Evolutionary conservation across 2,329 filamentous ascomycete genomes (phyloP).

Genomic region (Aspergillus bombycis): DNA sequence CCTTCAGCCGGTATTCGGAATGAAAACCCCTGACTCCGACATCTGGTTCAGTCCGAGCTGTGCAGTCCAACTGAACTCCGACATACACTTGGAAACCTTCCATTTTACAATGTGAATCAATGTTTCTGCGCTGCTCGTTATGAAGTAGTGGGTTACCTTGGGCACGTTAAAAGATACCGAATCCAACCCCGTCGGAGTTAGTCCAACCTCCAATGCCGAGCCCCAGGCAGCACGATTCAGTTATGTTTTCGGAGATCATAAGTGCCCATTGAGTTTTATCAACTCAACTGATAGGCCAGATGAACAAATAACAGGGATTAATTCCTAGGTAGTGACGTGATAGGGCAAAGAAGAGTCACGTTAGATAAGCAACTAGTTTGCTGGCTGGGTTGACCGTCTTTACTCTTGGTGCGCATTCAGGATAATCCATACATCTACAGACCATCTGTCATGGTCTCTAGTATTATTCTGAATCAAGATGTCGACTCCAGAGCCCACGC

Average conservation of each 20-base stretch:
- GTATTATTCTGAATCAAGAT: not conserved
- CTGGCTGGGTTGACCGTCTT: not conserved
- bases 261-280: no score
- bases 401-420: not conserved
- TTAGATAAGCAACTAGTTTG: not conserved
- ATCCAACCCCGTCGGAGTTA: no score
- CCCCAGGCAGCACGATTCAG: no score
- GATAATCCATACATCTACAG: not conserved
- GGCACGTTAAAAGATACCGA: no score
- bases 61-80: no score
- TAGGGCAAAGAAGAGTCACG: not conserved
- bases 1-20: not conserved
- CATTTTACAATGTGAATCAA: no score
- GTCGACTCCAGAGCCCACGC: not conserved
- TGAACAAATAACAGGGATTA: not conserved
- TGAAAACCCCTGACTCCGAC: not conserved
- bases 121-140: no score
- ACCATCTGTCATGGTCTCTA: not conserved
- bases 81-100: no score
- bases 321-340: not conserved
- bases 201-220: no score
- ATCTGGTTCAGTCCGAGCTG: not conserved
- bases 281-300: not conserved
- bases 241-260: no score
- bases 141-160: no score